Evolutionary conservation across 2,329 filamentous ascomycete genomes (phyloP).

Genomic region (Fusarium algeriense): DNA sequence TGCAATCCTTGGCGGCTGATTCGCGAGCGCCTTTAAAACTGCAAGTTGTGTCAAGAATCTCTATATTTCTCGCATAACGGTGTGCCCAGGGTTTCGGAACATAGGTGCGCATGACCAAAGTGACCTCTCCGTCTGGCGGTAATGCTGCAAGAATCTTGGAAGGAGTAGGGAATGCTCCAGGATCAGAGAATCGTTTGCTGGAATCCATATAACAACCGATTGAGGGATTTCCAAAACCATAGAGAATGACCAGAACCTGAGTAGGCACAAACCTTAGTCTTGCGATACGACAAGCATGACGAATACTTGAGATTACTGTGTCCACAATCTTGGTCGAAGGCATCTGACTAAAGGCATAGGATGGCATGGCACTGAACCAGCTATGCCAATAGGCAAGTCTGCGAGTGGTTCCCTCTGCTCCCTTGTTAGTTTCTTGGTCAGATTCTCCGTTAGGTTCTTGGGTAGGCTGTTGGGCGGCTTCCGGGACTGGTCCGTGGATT

Average conservation of each 20-base stretch:
- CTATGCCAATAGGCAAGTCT: neutral
- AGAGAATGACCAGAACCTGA: conserved; percentile 1
- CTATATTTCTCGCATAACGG: neutral
- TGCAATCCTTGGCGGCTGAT: neutral
- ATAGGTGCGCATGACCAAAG: neutral
- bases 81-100: neutral
- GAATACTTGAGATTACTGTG: neutral
- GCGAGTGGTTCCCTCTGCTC: too few relatives aligned
- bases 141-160: neutral
- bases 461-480: too few relatives aligned
- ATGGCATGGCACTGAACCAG: neutral
- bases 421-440: too few relatives aligned
- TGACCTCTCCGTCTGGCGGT: neutral
- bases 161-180: neutral
- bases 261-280: neutral
- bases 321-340: neutral
- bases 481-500: too few relatives aligned
- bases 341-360: neutral
- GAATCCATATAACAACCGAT: conserved; percentile 10
- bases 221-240: neutral
- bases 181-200: neutral
- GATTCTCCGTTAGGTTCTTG: too few relatives aligned
- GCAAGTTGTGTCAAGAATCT: neutral
- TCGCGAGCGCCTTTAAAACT: neutral
- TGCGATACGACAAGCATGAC: neutral